Percentiles rank a stretch among this genome's conserved stretches.
Conservation (phyloP, 1,284 basidiomycete species). For the Ganoderma lingzhi region DNA sequence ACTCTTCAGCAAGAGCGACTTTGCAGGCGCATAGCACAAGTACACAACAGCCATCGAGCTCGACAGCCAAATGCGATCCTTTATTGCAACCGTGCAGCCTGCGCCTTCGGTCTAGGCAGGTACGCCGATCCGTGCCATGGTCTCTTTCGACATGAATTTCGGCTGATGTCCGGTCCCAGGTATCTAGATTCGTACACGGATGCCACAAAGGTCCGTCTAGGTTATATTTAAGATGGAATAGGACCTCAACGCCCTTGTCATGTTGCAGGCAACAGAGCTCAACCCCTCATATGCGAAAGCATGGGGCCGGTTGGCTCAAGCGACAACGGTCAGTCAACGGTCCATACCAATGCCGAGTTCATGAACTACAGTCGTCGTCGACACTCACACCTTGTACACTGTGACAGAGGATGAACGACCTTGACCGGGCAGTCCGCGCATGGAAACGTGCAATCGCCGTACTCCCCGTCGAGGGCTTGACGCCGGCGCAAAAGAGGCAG, state of each 20-base stretch:
- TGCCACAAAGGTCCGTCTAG: slow-evolving; percentile 22
- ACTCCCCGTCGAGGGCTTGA: slow-evolving; percentile 35
- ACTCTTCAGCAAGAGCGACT: slow-evolving; percentile 44
- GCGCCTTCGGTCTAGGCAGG: slow-evolving; percentile 35
- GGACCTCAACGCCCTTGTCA: not conserved
- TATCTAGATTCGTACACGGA: slow-evolving; percentile 28
- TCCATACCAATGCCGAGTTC: not conserved
- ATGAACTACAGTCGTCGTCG: not conserved
- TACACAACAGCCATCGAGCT: slow-evolving; percentile 45
- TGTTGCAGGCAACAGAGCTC: slow-evolving; percentile 42
- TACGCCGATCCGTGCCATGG: slow-evolving; percentile 12
- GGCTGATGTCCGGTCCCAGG: slow-evolving; percentile 13
- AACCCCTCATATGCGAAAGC: slow-evolving; percentile 43
- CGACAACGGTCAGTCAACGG: slow-evolving; percentile 5
- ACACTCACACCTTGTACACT: not conserved
- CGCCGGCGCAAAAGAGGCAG: slow-evolving; percentile 38
- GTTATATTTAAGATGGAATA: no score
- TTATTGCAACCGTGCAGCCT: slow-evolving; percentile 50
- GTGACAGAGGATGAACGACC: slow-evolving; percentile 31
- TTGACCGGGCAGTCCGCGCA: slow-evolving; percentile 24
- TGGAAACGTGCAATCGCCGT: slow-evolving; percentile 38
- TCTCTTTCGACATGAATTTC: not conserved
- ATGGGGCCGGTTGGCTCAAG: slow-evolving; percentile 9
- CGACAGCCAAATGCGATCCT: slow-evolving; percentile 44
- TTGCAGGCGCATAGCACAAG: slow-evolving; percentile 41